Percentiles rank a stretch among this genome's conserved stretches.
phyloP scores from a whole-genome alignment of 148 eudicot species.

The Fallopia convolvulus region DNA sequence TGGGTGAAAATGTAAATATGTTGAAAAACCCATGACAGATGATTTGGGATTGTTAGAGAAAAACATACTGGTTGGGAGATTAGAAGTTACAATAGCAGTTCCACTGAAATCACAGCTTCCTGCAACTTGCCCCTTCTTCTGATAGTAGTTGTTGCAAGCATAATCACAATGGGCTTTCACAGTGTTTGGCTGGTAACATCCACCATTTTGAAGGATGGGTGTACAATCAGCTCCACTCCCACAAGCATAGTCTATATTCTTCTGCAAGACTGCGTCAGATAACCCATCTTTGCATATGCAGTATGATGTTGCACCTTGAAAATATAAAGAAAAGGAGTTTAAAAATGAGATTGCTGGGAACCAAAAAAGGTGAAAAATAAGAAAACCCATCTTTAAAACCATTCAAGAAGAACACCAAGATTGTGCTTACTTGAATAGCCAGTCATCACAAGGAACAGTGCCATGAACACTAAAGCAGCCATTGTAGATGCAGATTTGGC shows the following conservation, averaged over 20 bases:
- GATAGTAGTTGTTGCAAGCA: conserved; percentile 72
- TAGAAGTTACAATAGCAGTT: conserved; percentile 31
- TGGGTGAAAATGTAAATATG: not conserved
- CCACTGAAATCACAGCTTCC: conserved; percentile 60
- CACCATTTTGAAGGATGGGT: conserved; percentile 37
- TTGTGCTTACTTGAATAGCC: conserved; percentile 5
- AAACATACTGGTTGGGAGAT: conserved; percentile 19
- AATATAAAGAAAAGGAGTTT: not conserved
- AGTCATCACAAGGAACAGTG: conserved; percentile 6
- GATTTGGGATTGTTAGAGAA: not conserved
- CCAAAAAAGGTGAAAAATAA: not conserved
- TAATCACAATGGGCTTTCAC: conserved; percentile 60
- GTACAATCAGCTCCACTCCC: conserved; percentile 65
- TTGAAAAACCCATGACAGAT: not conserved
- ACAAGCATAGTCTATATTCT: conserved; percentile 72
- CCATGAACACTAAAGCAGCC: conserved; percentile 3
- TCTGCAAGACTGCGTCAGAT: conserved; percentile 34
- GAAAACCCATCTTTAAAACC: conserved; percentile 3
- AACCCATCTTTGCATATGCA: conserved; percentile 57
- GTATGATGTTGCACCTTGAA: conserved; percentile 49
- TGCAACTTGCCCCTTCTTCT: conserved; percentile 34
- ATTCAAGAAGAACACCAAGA: not conserved
- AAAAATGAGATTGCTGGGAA: not conserved
- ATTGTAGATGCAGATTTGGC: conserved; percentile 8
- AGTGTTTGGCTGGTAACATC: conserved; percentile 53